A percentile compares a stretch with the other conserved stretches of the same genome.
phyloP scores from a whole-genome alignment of 305 asterid species.

The Ajuga reptans region DNA sequence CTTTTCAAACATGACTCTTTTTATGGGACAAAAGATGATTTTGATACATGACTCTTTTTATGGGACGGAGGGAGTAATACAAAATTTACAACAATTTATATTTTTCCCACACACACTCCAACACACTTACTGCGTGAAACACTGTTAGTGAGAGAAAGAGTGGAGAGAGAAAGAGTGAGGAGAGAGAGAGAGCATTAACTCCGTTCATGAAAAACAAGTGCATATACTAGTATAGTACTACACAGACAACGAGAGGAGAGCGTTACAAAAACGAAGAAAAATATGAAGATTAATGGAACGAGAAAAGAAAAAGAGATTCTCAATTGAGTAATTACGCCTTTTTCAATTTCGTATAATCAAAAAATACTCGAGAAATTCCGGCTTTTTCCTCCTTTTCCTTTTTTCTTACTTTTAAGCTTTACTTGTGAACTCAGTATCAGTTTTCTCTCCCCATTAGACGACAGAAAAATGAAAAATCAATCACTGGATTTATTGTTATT shows the following conservation, averaged over 20 bases:
- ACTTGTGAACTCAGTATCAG: slow-evolving; percentile 36
- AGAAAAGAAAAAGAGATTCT: not conserved
- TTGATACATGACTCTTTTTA: too few species aligned
- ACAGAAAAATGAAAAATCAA: not conserved
- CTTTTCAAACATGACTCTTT: too few species aligned
- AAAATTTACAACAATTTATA: not conserved
- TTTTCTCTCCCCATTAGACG: slow-evolving; percentile 20
- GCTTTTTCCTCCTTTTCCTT: slow-evolving; percentile 7
- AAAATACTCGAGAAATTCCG: not conserved
- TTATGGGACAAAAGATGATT: too few species aligned
- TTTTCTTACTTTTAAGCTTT: slow-evolving; percentile 19
- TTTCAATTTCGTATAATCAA: slow-evolving; percentile 25
- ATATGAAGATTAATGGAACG: not conserved
- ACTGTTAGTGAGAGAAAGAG: not conserved
- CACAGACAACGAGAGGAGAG: slow-evolving; percentile 30
- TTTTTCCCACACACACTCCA: slow-evolving; percentile 18
- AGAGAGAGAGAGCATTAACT: slow-evolving; percentile 24
- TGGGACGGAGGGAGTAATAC: too few species aligned
- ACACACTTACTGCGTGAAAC: slow-evolving; percentile 26
- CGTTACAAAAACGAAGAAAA: slow-evolving; percentile 26
- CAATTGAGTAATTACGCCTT: slow-evolving; percentile 18
- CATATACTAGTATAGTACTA: slow-evolving; percentile 16
- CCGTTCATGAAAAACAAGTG: slow-evolving; percentile 30
- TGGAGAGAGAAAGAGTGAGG: too few species aligned
- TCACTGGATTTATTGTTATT: slow-evolving; percentile 14